These are phyloP conservation scores for Phytophthora pini DNA, from an alignment of 352 stramenopile species.

Conservation along the genomic window DNA sequence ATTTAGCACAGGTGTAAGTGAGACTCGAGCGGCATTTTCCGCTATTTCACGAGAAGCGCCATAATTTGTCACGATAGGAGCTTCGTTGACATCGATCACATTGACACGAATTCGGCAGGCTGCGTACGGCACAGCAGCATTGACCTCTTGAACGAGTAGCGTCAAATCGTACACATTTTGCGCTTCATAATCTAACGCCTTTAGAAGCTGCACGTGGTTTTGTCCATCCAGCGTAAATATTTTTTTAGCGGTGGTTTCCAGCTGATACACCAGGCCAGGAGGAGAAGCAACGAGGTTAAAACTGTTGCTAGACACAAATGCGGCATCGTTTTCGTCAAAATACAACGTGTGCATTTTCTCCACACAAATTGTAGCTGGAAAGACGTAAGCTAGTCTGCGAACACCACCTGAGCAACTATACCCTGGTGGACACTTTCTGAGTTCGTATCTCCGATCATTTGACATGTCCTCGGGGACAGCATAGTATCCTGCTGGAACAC, in stretches of 20 bases:
- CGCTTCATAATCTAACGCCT: constrained; percentile 26
- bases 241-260: constrained; percentile 3
- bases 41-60: constrained; percentile 31
- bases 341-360: constrained; percentile 41
- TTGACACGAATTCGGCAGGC: constrained; percentile 50
- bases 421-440: constrained; percentile 44
- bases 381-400: constrained; percentile 38
- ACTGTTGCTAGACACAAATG: constrained; percentile 39
- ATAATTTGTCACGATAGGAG: constrained; percentile 38
- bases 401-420: constrained; percentile 49
- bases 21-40: constrained; percentile 54
- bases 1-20: constrained; percentile 32
- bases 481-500: constrained; percentile 58
- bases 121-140: constrained; percentile 8
- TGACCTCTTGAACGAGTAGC: constrained; percentile 36
- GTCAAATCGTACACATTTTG: constrained; percentile 23
- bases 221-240: constrained; percentile 26
- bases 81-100: constrained; percentile 63
- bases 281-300: constrained; percentile 42
- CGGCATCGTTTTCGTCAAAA: constrained; percentile 41
- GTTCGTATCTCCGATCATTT: constrained; percentile 36
- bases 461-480: constrained; percentile 45
- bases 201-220: constrained; percentile 22
- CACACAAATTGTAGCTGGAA: constrained; percentile 45
- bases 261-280: constrained; percentile 24